Base-by-base conservation (phyloP, 225 moss, liverwort and hornwort genomes). In the Lunularia cruciata region DNA sequence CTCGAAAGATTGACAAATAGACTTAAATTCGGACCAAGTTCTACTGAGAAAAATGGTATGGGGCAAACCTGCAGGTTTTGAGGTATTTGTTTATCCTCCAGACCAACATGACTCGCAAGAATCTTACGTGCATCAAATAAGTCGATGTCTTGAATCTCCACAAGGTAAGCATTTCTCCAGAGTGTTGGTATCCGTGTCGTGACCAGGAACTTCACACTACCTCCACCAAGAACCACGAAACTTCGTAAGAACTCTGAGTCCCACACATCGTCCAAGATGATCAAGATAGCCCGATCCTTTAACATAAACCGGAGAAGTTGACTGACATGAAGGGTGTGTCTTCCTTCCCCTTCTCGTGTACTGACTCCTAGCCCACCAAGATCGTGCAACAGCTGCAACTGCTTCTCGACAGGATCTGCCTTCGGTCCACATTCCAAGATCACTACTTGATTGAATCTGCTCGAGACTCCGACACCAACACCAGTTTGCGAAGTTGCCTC, bases 241-340 rank as follows among this genome's bases (percentile, higher is more conserved):
- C 5, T 19, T 11, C 71, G 47, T 30, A 77, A 28, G 19, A 77
- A 60, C 10, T 43, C 59, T 0, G 9, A 26, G 3, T 66, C 57
- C 49, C 77, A 71, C 0, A 77, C 57, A 22, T 77, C 77, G 59
- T 77, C 71, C 4, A 77, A 27, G 9, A 72, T 48, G 37, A 77
- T 33, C 12, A 72, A 35, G 18, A 73, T 45, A 1, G 52, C 54
- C 40, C 43, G 28, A 27, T 66, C 57, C 33, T 47, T 73, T 7
- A 65, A 34, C 54, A 55, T 2, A 27, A 37, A 20, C 25, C 49
- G n/a, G 22, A 56, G 55, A 19, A 57, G 47, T 48, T 27, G 55
- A n/a, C 73, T 66, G 7, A 57, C 3, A n/a, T 31, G 39, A 23
- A 66, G 12, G 16, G 65, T 46, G 25, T 5, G 32, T 12, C 30